Conservation (phyloP, 805 yeast genomes). For the Ogataea siamensis region DNA sequence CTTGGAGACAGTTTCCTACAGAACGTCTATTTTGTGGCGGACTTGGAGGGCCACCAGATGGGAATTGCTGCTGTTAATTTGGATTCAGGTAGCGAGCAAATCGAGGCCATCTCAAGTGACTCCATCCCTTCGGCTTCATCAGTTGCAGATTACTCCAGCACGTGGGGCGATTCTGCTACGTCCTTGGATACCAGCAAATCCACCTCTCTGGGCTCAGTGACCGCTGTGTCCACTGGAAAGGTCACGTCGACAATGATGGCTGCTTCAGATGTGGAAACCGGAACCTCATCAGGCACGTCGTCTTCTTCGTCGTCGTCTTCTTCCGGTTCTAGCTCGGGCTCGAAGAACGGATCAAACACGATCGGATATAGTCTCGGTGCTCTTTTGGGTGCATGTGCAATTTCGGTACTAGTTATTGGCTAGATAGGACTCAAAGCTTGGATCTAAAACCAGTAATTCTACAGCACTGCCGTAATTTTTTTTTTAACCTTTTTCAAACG, state of each 20-base stretch:
- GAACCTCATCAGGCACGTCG: background rate
- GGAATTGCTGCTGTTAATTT: constrained; percentile 47
- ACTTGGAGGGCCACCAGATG: constrained; percentile 44
- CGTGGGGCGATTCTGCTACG: constrained; percentile 33
- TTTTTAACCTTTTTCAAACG: background rate
- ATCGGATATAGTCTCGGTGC: constrained; percentile 2
- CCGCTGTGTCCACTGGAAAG: background rate
- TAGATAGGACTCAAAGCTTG: background rate
- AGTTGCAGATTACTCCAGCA: constrained; percentile 46
- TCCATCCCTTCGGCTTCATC: constrained; percentile 50
- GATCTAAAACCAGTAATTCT: background rate
- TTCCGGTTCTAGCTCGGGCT: constrained; percentile 7
- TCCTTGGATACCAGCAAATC: constrained; percentile 6
- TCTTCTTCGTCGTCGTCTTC: constrained; percentile 11
- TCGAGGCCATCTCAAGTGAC: constrained; percentile 43
- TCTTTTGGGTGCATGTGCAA: constrained; percentile 1
- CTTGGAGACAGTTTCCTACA: constrained; percentile 56
- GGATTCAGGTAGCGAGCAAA: constrained; percentile 35
- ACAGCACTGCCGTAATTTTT: background rate
- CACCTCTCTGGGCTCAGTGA: constrained; percentile 5
- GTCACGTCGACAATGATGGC: background rate
- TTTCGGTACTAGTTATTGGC: constrained; percentile 3
- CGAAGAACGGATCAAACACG: background rate
- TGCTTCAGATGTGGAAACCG: background rate
- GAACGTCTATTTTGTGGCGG: constrained; percentile 53